These are phyloP conservation scores for Neoconidiobolus thromboides DNA, from an alignment of 371 early-diverging fungal species.

Conservation along the genomic window DNA sequence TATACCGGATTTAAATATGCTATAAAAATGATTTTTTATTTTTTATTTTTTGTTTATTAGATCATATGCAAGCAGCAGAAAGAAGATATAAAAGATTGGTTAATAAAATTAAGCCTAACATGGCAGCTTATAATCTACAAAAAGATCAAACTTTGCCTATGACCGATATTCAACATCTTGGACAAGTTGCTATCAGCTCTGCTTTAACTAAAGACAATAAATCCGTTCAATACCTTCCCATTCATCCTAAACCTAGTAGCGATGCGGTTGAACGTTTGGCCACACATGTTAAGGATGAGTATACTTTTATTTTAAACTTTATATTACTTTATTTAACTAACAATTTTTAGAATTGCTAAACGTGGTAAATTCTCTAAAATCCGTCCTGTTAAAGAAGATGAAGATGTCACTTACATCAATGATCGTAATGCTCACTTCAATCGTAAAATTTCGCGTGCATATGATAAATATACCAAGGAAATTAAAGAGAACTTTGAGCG, in stretches of 20 bases:
- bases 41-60: conserved; percentile 14
- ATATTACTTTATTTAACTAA: background rate
- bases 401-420: conserved; percentile 89
- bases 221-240: conserved; percentile 30
- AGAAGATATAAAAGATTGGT: conserved; percentile 68
- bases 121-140: conserved; percentile 47
- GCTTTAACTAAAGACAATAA: conserved; percentile 11
- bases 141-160: conserved; percentile 20
- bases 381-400: conserved; percentile 50
- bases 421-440: conserved; percentile 89
- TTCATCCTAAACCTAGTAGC: conserved; percentile 33
- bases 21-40: too few species aligned
- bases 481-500: conserved; percentile 76
- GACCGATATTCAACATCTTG: background rate
- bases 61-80: conserved; percentile 66
- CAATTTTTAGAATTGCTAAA: conserved; percentile 26
- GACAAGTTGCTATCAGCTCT: background rate
- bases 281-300: conserved; percentile 56
- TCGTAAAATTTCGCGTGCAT: conserved; percentile 80
- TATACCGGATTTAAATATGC: conserved; percentile 8
- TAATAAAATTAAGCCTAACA: conserved; percentile 62
- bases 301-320: conserved; percentile 13
- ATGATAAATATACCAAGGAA: conserved; percentile 83
- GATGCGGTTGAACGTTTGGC: conserved; percentile 57
- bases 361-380: conserved; percentile 48